Evolutionary conservation across 2,329 filamentous ascomycete genomes (phyloP).

Genomic region (Remersonia thermophila): DNA sequence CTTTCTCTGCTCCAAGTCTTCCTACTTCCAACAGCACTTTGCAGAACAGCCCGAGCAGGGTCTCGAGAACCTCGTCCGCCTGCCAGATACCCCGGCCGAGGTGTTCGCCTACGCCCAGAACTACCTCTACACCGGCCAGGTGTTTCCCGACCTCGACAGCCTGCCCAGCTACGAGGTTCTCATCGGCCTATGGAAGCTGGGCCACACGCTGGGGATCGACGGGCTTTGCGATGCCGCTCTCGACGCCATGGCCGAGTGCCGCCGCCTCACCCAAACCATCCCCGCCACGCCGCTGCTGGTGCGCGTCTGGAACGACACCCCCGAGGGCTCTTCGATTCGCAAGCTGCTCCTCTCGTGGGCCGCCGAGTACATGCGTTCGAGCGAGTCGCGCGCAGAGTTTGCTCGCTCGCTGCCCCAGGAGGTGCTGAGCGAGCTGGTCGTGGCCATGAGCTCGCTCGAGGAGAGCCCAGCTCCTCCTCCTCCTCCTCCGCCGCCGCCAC

Average conservation of each 20-base stretch:
- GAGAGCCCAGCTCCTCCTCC: constrained; percentile 20
- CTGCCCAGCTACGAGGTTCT: constrained; percentile 42
- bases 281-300: constrained; percentile 47
- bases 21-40: constrained; percentile 36
- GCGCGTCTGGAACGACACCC: constrained; percentile 50
- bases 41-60: constrained; percentile 22
- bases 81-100: constrained; percentile 35
- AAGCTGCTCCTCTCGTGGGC: constrained; percentile 48
- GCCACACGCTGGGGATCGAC: constrained; percentile 36
- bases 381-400: constrained; percentile 43
- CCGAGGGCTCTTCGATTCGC: constrained; percentile 46
- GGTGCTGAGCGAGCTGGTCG: constrained; percentile 49
- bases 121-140: constrained; percentile 39
- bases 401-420: constrained; percentile 49
- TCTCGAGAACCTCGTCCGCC: constrained; percentile 38
- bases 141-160: constrained; percentile 30
- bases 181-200: constrained; percentile 45
- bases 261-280: constrained; percentile 40
- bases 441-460: constrained; percentile 47
- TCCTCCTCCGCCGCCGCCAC: not conserved
- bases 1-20: constrained; percentile 41
- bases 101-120: constrained; percentile 44
- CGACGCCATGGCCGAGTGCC: constrained; percentile 44
- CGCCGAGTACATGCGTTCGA: constrained; percentile 49
- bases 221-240: constrained; percentile 45